Base-by-base conservation (phyloP, 306 rosid genomes). In the Dryas alaskensis region DNA sequence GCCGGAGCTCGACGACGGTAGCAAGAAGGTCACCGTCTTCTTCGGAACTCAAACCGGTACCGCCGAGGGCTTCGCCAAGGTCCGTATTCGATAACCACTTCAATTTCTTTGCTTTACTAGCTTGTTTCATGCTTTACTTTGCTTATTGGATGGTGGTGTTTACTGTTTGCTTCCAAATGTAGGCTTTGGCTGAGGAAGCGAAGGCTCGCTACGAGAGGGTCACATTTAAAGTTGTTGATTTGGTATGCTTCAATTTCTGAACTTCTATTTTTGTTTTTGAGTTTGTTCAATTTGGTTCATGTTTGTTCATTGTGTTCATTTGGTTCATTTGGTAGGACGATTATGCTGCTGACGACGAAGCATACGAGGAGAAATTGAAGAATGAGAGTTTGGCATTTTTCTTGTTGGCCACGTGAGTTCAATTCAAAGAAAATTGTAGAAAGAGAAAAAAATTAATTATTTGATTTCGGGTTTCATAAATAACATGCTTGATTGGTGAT, bases 11-110 rank as follows among this genome's bases (percentile, higher is more conserved):
- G 99, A 92, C 11, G 97, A 89, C 45, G 99, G 99, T 10, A 85
- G 74, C 53, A 92, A 85, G 77, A 92, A 92, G 84, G 93, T 92
- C 66, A 87, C 93, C 19, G 72, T 95, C 86, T 92, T 95, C 87
- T 95, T 88, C 55, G 99, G 99, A 19, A 95, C 99, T 11, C 99
- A 95, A 75, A 95, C 99, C 66, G 99, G 99, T 2, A 92, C 98
- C 4, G 99, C 99, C 7, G 99, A 95, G 88, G 99, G 99, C 12
- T 95, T 95, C 67, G 91, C 99, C 5, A 95, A 90, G 96, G 98
- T 89, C 65, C 11, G 81, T 16, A 46, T 2, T 6, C 6, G 13
- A 9, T 6, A 12, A 22, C 0, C 16, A 10, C 65, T 13, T 71
- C 27, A 13, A 12, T 57, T 57, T 19, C 4, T 42, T 42, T 70